A percentile compares a stretch with the other conserved stretches of the same genome.
phyloP scores from a whole-genome alignment of 768 basidiomycete genomes.

The Phanerodontia chrysosporium region DNA sequence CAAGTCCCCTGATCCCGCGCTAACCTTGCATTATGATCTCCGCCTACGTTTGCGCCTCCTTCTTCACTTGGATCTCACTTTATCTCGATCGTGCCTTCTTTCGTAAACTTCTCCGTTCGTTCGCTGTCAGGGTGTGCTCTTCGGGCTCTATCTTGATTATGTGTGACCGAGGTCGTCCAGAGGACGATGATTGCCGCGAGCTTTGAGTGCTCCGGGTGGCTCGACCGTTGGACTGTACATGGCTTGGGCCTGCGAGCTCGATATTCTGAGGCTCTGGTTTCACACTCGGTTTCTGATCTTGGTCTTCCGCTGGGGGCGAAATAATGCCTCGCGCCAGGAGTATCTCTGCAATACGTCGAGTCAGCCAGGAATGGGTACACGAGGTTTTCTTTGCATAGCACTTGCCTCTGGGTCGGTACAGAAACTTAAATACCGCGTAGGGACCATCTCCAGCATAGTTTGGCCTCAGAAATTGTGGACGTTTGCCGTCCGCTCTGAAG shows the following conservation, averaged over 20 bases:
- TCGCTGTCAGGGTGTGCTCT: neutral
- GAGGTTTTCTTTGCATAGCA: too few species aligned
- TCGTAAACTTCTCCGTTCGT: neutral
- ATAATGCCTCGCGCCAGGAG: neutral
- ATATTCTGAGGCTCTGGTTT: neutral
- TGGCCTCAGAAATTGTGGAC: neutral
- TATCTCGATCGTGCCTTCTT: neutral
- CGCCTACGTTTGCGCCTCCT: neutral
- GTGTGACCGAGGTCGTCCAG: neutral
- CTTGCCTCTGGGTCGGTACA: constrained; percentile 8
- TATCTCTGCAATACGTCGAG: neutral
- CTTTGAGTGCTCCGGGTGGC: neutral
- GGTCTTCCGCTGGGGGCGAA: neutral
- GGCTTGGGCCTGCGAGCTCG: neutral
- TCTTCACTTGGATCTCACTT: neutral
- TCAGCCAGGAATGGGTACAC: too few species aligned
- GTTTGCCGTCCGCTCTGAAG: neutral
- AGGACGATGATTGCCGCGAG: neutral
- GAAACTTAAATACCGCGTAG: constrained; percentile 5
- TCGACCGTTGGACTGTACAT: neutral
- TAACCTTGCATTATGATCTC: neutral
- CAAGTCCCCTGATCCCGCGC: too few species aligned
- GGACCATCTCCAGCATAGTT: neutral
- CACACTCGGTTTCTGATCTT: neutral
- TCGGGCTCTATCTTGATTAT: neutral